A percentile compares a stretch with the other conserved stretches of the same genome.
These are phyloP conservation scores for Teunomyces kruisii DNA, from an alignment of 805 yeast species.

Conservation along the genomic window DNA sequence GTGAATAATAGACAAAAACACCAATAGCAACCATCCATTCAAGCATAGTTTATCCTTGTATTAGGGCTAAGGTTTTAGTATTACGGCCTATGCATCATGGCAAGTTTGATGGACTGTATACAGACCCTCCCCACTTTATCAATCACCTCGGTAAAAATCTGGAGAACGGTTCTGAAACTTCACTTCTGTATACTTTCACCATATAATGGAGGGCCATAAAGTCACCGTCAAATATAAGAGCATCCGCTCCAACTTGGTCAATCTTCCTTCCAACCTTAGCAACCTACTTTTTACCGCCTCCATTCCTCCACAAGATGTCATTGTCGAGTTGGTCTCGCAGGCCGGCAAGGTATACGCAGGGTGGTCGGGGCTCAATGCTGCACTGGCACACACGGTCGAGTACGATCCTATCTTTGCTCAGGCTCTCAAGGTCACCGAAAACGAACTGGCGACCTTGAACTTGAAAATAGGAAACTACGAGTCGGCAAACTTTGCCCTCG, in stretches of 20 bases:
- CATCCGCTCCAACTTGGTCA: slow-evolving; percentile 50
- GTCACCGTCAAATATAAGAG: slow-evolving; percentile 29
- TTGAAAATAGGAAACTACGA: slow-evolving; percentile 50
- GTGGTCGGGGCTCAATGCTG: slow-evolving; percentile 61
- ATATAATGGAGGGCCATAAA: slow-evolving; percentile 36
- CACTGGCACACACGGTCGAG: slow-evolving; percentile 42
- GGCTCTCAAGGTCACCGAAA: slow-evolving; percentile 46
- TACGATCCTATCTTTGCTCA: slow-evolving; percentile 69
- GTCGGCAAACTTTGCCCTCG: slow-evolving; percentile 66
- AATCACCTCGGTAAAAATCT: slow-evolving; percentile 4
- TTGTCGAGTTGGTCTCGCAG: slow-evolving; percentile 44
- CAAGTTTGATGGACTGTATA: neutral
- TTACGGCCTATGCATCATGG: no score
- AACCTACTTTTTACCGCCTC: slow-evolving; percentile 49
- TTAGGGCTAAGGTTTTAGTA: no score
- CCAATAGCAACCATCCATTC: no score
- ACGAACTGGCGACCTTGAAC: slow-evolving; percentile 36
- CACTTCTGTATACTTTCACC: neutral
- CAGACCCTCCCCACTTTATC: neutral
- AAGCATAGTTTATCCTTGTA: no score
- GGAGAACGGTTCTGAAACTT: slow-evolving; percentile 1
- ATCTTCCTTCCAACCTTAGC: slow-evolving; percentile 51
- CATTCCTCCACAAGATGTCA: slow-evolving; percentile 57
- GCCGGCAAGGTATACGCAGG: slow-evolving; percentile 46
- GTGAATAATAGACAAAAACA: neutral